Evolutionary conservation across 2,329 filamentous ascomycete genomes (phyloP).

Genomic region (Berkeleyomyces basicola): DNA sequence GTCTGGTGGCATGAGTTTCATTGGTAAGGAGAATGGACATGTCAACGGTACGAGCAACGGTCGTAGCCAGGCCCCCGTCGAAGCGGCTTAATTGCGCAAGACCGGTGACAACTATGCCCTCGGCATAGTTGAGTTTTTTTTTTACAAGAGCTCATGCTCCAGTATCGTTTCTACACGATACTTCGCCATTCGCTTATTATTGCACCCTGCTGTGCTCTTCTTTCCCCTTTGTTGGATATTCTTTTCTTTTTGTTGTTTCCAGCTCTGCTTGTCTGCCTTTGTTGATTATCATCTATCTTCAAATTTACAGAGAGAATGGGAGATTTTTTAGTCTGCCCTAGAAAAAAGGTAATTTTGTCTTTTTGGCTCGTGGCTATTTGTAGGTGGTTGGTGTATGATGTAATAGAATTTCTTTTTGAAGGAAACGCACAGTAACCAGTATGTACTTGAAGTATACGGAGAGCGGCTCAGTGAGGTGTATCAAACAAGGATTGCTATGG

Average conservation of each 20-base stretch:
- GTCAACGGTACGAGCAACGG: not conserved
- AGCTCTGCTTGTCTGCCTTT: not conserved
- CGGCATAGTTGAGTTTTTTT: not conserved
- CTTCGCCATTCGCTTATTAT: not conserved
- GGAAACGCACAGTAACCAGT: not conserved
- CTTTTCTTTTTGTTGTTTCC: not conserved
- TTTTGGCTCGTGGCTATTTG: not conserved
- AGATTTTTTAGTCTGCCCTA: constrained; percentile 10
- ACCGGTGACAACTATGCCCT: not conserved
- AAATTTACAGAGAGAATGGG: constrained; percentile 6
- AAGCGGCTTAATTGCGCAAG: constrained; percentile 2
- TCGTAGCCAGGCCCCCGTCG: constrained; percentile 1
- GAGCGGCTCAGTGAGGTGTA: too few species aligned
- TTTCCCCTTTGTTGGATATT: not conserved
- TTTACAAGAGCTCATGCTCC: not conserved
- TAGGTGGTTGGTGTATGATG: not conserved
- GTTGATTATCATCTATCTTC: constrained; percentile 9
- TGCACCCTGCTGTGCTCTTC: not conserved
- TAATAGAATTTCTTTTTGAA: not conserved
- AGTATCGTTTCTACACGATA: constrained; percentile 5
- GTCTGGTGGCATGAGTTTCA: constrained; percentile 10
- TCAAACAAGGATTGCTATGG: too few species aligned
- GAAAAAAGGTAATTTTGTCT: not conserved
- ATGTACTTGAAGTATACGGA: too few species aligned
- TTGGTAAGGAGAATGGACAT: constrained; percentile 8